Conservation (phyloP, 805 yeast species). For the Ogataea trehalophila region DNA sequence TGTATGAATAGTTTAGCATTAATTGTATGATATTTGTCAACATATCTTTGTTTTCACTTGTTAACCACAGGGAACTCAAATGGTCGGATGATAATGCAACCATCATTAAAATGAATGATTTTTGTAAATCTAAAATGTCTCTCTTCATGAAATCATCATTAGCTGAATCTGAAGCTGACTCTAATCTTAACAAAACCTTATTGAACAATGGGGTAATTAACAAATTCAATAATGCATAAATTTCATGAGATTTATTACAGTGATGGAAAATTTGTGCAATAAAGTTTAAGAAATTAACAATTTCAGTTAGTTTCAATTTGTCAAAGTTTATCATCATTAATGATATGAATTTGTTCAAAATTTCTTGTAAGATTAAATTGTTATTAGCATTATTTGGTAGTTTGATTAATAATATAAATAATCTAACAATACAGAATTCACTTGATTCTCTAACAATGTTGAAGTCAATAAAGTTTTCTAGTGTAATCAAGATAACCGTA, state of each 20-base stretch:
- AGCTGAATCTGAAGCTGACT: conserved; percentile 17
- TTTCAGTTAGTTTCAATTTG: conserved; percentile 56
- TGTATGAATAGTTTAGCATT: conserved; percentile 61
- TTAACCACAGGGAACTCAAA: conserved; percentile 69
- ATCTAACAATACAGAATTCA: conserved; percentile 80
- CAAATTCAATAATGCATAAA: conserved; percentile 70
- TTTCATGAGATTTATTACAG: conserved; percentile 58
- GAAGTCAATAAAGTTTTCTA: conserved; percentile 64
- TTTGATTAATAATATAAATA: conserved; percentile 67
- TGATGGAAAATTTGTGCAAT: conserved; percentile 83
- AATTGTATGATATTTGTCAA: conserved; percentile 59
- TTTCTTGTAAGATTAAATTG: conserved; percentile 29
- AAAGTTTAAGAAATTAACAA: conserved; percentile 78
- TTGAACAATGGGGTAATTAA: conserved; percentile 69
- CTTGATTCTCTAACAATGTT: conserved; percentile 79
- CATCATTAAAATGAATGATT: conserved; percentile 64
- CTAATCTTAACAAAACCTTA: conserved; percentile 46
- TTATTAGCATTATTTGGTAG: conserved; percentile 28
- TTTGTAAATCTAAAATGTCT: conserved; percentile 62
- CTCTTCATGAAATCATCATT: conserved; percentile 37
- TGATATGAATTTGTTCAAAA: conserved; percentile 67
- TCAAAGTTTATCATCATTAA: conserved; percentile 54
- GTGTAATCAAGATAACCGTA: conserved; percentile 76
- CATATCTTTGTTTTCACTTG: conserved; percentile 51
- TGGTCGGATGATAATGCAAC: conserved; percentile 72